Percentiles rank a stretch among this genome's conserved stretches.
phyloP scores from a whole-genome alignment of 2,329 filamentous ascomycete genomes.

The Fusarium udum region DNA sequence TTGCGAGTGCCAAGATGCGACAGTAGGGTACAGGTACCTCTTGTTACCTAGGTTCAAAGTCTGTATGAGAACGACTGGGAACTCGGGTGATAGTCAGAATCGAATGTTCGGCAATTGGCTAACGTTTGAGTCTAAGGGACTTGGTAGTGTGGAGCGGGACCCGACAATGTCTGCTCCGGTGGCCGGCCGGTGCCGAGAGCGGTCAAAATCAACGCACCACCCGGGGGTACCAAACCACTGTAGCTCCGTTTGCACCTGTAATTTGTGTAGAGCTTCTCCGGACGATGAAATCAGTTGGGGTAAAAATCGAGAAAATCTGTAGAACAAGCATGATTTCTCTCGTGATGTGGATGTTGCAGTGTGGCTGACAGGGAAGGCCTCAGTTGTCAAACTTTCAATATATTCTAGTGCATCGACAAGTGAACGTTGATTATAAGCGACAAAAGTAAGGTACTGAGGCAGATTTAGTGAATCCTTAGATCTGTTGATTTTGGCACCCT shows the following conservation, averaged over 20 bases:
- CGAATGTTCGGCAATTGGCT: constrained; percentile 44
- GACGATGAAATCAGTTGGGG: not conserved
- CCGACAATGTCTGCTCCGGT: constrained; percentile 10
- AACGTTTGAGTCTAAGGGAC: constrained; percentile 8
- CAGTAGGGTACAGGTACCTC: not conserved
- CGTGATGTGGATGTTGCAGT: not conserved
- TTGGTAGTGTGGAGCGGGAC: constrained; percentile 10
- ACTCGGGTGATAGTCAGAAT: constrained; percentile 43
- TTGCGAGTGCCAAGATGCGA: constrained; percentile 22
- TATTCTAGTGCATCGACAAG: not conserved
- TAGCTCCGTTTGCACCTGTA: constrained; percentile 23
- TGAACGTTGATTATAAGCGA: too few relatives aligned
- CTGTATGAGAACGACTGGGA: constrained; percentile 36
- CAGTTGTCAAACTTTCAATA: not conserved
- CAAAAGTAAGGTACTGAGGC: not conserved
- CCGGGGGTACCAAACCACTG: constrained; percentile 15
- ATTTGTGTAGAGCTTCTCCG: not conserved
- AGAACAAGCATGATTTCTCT: constrained; percentile 1
- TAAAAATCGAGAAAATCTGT: not conserved
- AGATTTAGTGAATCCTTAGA: not conserved
- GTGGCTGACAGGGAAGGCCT: not conserved
- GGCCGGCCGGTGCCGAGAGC: constrained; percentile 25
- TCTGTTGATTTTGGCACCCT: not conserved
- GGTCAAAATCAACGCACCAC: constrained; percentile 35
- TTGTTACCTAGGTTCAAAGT: constrained; percentile 24